Evolutionary conservation across 2,329 filamentous ascomycete genomes (phyloP).

Genomic region (Paraconiothyrium sp.): DNA sequence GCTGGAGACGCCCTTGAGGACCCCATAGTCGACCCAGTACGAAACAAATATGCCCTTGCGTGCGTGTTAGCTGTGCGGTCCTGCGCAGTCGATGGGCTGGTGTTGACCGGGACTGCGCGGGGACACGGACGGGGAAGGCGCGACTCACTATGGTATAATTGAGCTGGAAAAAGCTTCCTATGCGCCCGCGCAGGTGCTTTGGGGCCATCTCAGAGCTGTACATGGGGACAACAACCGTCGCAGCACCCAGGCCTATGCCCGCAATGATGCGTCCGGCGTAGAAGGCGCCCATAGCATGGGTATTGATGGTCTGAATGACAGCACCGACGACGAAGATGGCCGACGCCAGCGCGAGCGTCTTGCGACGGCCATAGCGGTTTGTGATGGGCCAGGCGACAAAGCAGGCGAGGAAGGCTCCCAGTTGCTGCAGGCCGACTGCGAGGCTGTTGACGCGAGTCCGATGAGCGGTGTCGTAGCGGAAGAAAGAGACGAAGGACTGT

Average conservation of each 20-base stretch:
- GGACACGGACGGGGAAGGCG: background rate
- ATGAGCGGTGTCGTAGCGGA: conserved; percentile 51
- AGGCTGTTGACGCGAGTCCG: conserved; percentile 57
- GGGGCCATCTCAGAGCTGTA: conserved; percentile 58
- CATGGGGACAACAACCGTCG: conserved; percentile 57
- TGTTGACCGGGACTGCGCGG: background rate
- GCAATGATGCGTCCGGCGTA: conserved; percentile 74
- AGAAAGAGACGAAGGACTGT: conserved; percentile 55
- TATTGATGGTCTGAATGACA: conserved; percentile 59
- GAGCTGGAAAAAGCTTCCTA: conserved; percentile 61
- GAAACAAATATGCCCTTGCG: conserved; percentile 62
- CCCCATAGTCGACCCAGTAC: conserved; percentile 65
- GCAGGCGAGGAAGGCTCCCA: conserved; percentile 63
- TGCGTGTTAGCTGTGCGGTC: conserved; percentile 55
- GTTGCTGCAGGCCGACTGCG: conserved; percentile 61
- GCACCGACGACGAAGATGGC: conserved; percentile 53
- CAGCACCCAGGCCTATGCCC: conserved; percentile 51
- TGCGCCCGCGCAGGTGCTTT: conserved; percentile 55
- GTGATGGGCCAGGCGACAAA: conserved; percentile 61
- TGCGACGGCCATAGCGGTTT: conserved; percentile 57
- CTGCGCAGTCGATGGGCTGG: background rate
- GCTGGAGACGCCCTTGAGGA: conserved; percentile 45
- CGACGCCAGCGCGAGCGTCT: conserved; percentile 57
- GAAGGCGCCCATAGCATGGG: conserved; percentile 51
- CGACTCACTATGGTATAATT: conserved; percentile 56